These are phyloP conservation scores for Styphnolobium japonicum DNA, from an alignment of 306 rosid species.

Conservation along the genomic window DNA sequence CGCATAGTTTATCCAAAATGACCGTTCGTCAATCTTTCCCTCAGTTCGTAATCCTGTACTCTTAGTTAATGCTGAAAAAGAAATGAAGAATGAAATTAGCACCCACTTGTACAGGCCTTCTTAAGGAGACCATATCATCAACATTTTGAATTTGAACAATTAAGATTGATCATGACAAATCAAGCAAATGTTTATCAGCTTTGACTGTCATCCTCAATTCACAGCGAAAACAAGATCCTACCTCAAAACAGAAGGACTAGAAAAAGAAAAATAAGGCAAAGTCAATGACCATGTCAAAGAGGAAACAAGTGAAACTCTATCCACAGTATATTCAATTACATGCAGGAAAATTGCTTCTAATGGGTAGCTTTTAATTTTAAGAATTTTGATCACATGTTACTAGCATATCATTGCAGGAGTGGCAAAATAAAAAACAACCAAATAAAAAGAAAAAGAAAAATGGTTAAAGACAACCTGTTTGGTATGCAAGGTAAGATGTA, in stretches of 20 bases:
- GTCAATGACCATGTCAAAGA: background rate
- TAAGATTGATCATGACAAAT: conserved; percentile 2
- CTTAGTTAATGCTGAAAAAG: conserved; percentile 80
- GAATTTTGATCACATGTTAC: background rate
- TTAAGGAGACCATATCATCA: conserved; percentile 11
- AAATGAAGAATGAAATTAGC: conserved; percentile 25
- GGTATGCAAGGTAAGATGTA: background rate
- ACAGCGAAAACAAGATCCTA: background rate
- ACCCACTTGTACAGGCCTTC: conserved; percentile 14
- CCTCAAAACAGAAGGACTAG: conserved; percentile 5
- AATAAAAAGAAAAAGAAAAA: background rate
- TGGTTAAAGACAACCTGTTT: background rate
- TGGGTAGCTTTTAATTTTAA: background rate
- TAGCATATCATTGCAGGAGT: background rate
- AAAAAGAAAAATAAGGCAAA: background rate
- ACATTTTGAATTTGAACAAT: conserved; percentile 18
- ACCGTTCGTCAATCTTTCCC: conserved; percentile 88
- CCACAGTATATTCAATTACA: background rate
- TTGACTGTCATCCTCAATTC: conserved; percentile 9
- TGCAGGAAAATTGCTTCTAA: conserved; percentile 4
- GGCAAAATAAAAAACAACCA: background rate
- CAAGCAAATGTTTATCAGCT: conserved; percentile 9
- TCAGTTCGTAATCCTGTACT: conserved; percentile 80
- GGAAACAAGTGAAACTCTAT: background rate
- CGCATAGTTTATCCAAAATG: conserved; percentile 82